A percentile compares a stretch with the other conserved stretches of the same genome.
phyloP scores from a whole-genome alignment of 352 stramenopile genomes.

The Pythium vanterpoolii region DNA sequence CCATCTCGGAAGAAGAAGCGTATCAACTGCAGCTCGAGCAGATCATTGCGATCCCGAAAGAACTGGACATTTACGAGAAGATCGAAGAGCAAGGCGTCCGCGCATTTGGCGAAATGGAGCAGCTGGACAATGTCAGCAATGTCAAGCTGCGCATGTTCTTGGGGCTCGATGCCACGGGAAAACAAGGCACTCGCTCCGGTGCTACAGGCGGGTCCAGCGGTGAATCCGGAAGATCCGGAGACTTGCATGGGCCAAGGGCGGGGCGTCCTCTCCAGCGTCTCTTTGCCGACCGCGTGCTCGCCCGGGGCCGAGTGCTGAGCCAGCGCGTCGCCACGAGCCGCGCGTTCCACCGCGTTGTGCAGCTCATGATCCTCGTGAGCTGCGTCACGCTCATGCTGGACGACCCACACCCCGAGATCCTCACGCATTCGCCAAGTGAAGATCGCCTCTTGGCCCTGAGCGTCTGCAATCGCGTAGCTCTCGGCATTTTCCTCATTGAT shows the following conservation, averaged over 20 bases:
- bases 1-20: conserved; percentile 74
- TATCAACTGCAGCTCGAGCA: conserved; percentile 81
- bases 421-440: conserved; percentile 32
- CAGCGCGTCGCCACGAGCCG: conserved; percentile 26
- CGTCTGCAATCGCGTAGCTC: conserved; percentile 40
- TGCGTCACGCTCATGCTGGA: conserved; percentile 71
- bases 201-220: background rate
- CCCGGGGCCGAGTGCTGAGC: conserved; percentile 22
- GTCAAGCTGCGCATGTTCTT: conserved; percentile 78
- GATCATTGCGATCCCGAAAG: conserved; percentile 80
- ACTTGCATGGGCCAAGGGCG: too few species aligned
- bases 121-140: conserved; percentile 79
- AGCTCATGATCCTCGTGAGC: conserved; percentile 70
- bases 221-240: background rate
- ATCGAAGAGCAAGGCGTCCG: conserved; percentile 77
- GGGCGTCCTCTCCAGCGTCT: too few species aligned
- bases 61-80: conserved; percentile 79
- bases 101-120: conserved; percentile 72
- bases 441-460: conserved; percentile 32
- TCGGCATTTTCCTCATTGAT: conserved; percentile 53
- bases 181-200: background rate
- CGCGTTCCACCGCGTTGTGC: conserved; percentile 56
- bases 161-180: conserved; percentile 37
- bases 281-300: background rate
- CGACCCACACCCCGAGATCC: conserved; percentile 67